Conservation (phyloP, 257 asterid species). For the Coffea eugenioides region DNA sequence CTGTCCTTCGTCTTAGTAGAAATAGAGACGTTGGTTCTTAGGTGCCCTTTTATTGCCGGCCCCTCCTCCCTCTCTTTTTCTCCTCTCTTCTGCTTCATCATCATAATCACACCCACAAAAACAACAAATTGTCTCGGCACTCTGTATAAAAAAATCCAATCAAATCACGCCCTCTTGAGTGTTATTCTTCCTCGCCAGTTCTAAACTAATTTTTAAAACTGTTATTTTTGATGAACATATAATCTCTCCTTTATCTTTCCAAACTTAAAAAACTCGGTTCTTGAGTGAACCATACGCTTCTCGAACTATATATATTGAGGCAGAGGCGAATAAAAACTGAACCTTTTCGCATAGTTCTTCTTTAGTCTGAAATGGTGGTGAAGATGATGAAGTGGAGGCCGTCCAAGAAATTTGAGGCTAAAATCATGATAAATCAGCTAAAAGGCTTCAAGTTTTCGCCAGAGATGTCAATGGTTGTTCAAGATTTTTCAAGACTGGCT, state of each 20-base stretch:
- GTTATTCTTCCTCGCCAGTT: neutral
- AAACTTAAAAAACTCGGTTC: neutral
- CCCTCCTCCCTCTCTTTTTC: neutral
- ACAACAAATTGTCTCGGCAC: neutral
- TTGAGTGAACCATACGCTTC: constrained; percentile 7
- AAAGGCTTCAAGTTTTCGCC: constrained; percentile 26
- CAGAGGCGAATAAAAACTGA: neutral
- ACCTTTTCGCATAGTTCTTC: constrained; percentile 11
- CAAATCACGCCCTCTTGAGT: neutral
- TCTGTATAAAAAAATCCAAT: neutral
- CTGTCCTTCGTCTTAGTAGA: neutral
- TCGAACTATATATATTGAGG: neutral
- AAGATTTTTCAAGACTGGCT: constrained; percentile 33
- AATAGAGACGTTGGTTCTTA: constrained; percentile 28
- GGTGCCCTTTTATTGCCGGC: constrained; percentile 15
- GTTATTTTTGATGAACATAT: constrained; percentile 1
- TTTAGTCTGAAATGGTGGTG: constrained; percentile 45
- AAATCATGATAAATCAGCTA: constrained; percentile 39
- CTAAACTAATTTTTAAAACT: constrained; percentile 22
- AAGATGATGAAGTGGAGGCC: constrained; percentile 82
- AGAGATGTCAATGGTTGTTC: constrained; percentile 15
- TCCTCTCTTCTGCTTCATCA: neutral
- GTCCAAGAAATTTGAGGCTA: constrained; percentile 71
- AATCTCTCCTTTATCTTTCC: constrained; percentile 7
- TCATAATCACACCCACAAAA: neutral